Conservation (phyloP, 805 yeast species). For the Candida boidinii region DNA sequence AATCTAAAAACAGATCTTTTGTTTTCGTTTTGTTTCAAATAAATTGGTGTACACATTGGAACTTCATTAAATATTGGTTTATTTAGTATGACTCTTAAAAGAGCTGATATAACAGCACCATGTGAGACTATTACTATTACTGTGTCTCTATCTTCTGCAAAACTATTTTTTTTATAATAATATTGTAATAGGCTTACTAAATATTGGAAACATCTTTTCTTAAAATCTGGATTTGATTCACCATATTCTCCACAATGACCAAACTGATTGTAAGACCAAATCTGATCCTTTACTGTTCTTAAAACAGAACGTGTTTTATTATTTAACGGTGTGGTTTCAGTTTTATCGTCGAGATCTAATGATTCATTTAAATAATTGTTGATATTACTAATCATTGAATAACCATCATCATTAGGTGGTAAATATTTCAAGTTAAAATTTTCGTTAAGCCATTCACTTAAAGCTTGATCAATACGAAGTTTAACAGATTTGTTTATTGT, state of each 20-base stretch:
- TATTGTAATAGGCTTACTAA: conserved; percentile 25
- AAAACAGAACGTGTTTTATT: conserved; percentile 11
- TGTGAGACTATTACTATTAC: conserved; percentile 29
- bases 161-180: conserved; percentile 16
- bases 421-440: conserved; percentile 28
- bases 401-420: conserved; percentile 40
- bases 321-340: conserved; percentile 11
- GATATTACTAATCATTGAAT: conserved; percentile 28
- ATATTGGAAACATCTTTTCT: conserved; percentile 26
- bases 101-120: conserved; percentile 33
- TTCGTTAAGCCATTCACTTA: conserved; percentile 35
- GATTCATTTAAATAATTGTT: conserved; percentile 26
- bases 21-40: conserved; percentile 15
- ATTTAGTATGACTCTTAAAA: conserved; percentile 28
- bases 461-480: conserved; percentile 31
- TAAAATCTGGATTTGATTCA: conserved; percentile 29
- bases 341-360: conserved; percentile 7
- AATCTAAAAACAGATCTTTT: conserved; percentile 18
- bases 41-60: conserved; percentile 28
- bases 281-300: conserved; percentile 15
- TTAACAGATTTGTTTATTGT: conserved; percentile 9
- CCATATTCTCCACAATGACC: conserved; percentile 37
- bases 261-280: conserved; percentile 26
- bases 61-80: conserved; percentile 31
- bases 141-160: conserved; percentile 22